A percentile compares a stretch with the other conserved stretches of the same genome.
Evolutionary conservation across 169 alveolate species (phyloP).

Genomic region (Plasmodium inui): DNA sequence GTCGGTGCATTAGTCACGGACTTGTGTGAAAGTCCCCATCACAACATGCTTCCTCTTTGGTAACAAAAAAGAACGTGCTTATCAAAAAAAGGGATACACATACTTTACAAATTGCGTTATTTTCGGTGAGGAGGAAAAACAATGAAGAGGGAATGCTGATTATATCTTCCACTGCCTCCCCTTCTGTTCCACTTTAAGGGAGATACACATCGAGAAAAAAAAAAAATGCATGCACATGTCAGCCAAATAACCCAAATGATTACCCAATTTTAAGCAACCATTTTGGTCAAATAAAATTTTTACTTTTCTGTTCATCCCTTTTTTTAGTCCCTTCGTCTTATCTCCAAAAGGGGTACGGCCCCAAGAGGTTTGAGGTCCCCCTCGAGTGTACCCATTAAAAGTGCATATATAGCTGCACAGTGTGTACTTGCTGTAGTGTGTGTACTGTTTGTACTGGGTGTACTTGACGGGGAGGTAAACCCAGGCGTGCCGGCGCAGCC

Average conservation of each 20-base stretch:
- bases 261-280: background rate
- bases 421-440: too few species aligned
- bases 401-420: background rate
- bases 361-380: background rate
- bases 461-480: background rate
- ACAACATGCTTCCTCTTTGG: background rate
- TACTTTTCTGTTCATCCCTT: background rate
- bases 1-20: conserved; percentile 10
- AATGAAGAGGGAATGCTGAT: background rate
- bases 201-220: background rate
- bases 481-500: background rate
- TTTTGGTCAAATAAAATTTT: background rate
- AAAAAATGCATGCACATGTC: background rate
- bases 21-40: background rate
- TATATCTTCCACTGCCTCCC: background rate
- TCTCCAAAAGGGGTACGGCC: background rate
- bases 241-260: background rate
- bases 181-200: background rate
- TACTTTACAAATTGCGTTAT: background rate
- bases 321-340: background rate
- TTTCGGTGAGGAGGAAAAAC: background rate
- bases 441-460: background rate
- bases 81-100: background rate
- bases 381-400: background rate
- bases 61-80: background rate